These are phyloP conservation scores for Cladophialophora immunda DNA, from an alignment of 2,329 filamentous ascomycete species.

Conservation along the genomic window DNA sequence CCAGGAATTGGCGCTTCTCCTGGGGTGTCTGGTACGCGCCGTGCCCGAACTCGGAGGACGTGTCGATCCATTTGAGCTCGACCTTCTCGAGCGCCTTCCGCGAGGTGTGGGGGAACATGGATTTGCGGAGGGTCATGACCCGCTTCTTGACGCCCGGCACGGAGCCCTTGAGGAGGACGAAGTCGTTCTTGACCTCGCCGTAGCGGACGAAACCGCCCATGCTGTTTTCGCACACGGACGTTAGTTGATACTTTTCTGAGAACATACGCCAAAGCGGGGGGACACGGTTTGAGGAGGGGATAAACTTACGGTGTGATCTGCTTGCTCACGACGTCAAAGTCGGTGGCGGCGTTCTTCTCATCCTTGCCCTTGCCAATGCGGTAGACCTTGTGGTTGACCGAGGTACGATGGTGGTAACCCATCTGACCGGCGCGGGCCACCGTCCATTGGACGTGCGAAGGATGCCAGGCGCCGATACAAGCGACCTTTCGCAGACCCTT, in stretches of 20 bases:
- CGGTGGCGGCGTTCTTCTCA: constrained; percentile 91
- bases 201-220: constrained; percentile 99
- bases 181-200: constrained; percentile 99
- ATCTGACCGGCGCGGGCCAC: constrained; percentile 99
- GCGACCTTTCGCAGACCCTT: constrained; percentile 99
- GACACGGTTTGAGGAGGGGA: too few relatives aligned
- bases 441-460: constrained; percentile 99
- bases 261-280: constrained; percentile 2
- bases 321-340: constrained; percentile 99
- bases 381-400: constrained; percentile 99
- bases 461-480: constrained; percentile 99
- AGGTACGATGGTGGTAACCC: constrained; percentile 99
- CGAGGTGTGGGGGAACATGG: constrained; percentile 96
- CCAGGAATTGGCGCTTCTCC: constrained; percentile 98
- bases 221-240: constrained; percentile 60
- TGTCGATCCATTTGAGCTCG: constrained; percentile 99
- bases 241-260: constrained; percentile 49
- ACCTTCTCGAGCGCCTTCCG: constrained; percentile 98
- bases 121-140: constrained; percentile 98
- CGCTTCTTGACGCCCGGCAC: constrained; percentile 99
- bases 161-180: constrained; percentile 96
- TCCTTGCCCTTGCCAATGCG: constrained; percentile 92
- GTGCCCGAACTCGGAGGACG: constrained; percentile 99
- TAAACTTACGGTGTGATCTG: constrained; percentile 96
- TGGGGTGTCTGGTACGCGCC: constrained; percentile 98